Evolutionary conservation across 2,329 filamentous ascomycete genomes (phyloP), one percentile per base, ranked within the genome.

Genomic region (Macrophomina phaseolina): DNA sequence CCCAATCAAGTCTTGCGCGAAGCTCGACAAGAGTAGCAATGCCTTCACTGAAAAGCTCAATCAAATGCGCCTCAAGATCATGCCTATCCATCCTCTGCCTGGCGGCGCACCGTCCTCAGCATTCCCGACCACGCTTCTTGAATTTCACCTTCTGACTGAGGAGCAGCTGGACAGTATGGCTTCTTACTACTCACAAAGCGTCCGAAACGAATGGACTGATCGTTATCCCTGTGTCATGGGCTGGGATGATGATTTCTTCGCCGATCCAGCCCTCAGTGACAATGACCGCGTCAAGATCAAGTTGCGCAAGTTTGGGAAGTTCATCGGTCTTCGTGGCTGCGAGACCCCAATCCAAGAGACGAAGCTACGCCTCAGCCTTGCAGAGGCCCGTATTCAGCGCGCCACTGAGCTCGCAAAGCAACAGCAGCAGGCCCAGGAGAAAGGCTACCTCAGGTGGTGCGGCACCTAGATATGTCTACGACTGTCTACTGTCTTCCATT

Each of bases 91-190:
- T 7, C 76, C 75, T 12, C 73, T 83, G 0, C 77, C 64, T 28
- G 86, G 85, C 1, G 90, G 90, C 60, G 74, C 79, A n/a, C 79
- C 90, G 2, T 90, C 91, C 73, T 86, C 88, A 0, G 76, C 81
- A 65, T 93, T 91, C 76, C 91, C 91, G 1, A 73, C 74, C 23
- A 91, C 87, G 3, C 82, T 93, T 65, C 86, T 93, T 53, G 84
- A 86, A 74, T 92, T 91, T 79, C 91, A 90, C 85, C 87, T 93
- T 38, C 84, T 93, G 45, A 93, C 89, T 16, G 89, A 91, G 75
- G 79, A 79, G 36, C 84, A 93, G 78, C 87, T 92, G 65, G 90
- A 93, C 79, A 81, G 81, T 64, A 84, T 93, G 48, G 90, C 90
- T 3, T 81, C 84, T 70, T 92, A 90, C 79, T 93, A 93, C 81